These are phyloP conservation scores for Pyricularia pennisetigena DNA, from an alignment of 2,329 filamentous ascomycete species.

Conservation along the genomic window DNA sequence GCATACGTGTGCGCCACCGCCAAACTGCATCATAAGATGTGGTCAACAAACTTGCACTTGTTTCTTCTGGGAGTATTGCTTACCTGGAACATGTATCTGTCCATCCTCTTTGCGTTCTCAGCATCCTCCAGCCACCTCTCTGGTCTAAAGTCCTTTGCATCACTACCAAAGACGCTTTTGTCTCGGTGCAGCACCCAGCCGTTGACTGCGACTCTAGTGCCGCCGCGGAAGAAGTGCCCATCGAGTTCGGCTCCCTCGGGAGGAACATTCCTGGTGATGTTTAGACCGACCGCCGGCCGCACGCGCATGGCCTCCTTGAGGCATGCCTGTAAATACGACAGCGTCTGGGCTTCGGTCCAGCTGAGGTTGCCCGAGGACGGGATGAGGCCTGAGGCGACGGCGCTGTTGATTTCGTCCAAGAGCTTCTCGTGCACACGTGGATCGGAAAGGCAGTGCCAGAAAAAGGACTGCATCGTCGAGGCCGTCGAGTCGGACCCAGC, in stretches of 20 bases:
- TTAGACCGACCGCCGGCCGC: conserved; percentile 43
- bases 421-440: conserved; percentile 28
- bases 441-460: conserved; percentile 37
- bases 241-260: conserved; percentile 40
- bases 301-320: conserved; percentile 46
- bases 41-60: background rate
- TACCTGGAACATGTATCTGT: conserved; percentile 47
- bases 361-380: conserved; percentile 30
- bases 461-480: conserved; percentile 48
- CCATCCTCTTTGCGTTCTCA: conserved; percentile 34
- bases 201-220: conserved; percentile 42
- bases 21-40: conserved; percentile 28
- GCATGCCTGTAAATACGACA: conserved; percentile 47
- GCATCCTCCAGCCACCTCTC: conserved; percentile 44
- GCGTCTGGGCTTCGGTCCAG: conserved; percentile 35
- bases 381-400: conserved; percentile 24
- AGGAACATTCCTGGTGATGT: conserved; percentile 41
- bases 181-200: conserved; percentile 44
- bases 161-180: conserved; percentile 34
- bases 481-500: conserved; percentile 53
- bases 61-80: conserved; percentile 6
- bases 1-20: conserved; percentile 42
- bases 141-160: conserved; percentile 40
- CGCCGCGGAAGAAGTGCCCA: conserved; percentile 39
- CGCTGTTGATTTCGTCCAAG: conserved; percentile 31